These are phyloP conservation scores for Phylloporus scabripes DNA, from an alignment of 768 basidiomycete species.

Conservation along the genomic window DNA sequence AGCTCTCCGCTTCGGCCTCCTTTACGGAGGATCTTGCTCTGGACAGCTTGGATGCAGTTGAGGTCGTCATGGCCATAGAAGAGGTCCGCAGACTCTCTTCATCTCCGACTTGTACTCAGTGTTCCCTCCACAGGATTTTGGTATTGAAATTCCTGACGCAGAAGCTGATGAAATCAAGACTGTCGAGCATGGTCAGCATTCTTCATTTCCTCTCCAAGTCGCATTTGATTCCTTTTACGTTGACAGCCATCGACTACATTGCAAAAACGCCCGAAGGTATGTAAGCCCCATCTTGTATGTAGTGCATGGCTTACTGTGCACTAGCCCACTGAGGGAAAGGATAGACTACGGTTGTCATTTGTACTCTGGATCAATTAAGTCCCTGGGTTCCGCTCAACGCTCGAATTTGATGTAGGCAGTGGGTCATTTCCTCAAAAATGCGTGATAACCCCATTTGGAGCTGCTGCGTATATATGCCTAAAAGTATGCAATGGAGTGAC, in stretches of 20 bases:
- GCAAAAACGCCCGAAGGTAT: slow-evolving; percentile 86
- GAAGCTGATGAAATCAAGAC: slow-evolving; percentile 95
- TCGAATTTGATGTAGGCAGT: not conserved
- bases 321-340: slow-evolving; percentile 42
- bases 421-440: slow-evolving; percentile 8
- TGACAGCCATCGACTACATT: slow-evolving; percentile 88
- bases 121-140: slow-evolving; percentile 66
- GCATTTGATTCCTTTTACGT: slow-evolving; percentile 11
- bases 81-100: slow-evolving; percentile 46
- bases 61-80: slow-evolving; percentile 98
- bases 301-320: slow-evolving; percentile 11
- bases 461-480: slow-evolving; percentile 10
- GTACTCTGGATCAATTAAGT: slow-evolving; percentile 19
- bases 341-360: slow-evolving; percentile 11
- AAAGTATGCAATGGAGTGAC: not conserved
- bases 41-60: slow-evolving; percentile 95
- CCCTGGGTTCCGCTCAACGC: not conserved
- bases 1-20: slow-evolving; percentile 61
- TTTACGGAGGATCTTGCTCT: slow-evolving; percentile 53
- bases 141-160: slow-evolving; percentile 94
- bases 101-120: slow-evolving; percentile 3
- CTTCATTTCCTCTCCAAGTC: not conserved
- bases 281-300: slow-evolving; percentile 13
- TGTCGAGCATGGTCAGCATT: slow-evolving; percentile 76
- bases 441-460: slow-evolving; percentile 6